Evolutionary conservation across 345 rosid species (phyloP).

Genomic region (Arabidopsis suecica): DNA sequence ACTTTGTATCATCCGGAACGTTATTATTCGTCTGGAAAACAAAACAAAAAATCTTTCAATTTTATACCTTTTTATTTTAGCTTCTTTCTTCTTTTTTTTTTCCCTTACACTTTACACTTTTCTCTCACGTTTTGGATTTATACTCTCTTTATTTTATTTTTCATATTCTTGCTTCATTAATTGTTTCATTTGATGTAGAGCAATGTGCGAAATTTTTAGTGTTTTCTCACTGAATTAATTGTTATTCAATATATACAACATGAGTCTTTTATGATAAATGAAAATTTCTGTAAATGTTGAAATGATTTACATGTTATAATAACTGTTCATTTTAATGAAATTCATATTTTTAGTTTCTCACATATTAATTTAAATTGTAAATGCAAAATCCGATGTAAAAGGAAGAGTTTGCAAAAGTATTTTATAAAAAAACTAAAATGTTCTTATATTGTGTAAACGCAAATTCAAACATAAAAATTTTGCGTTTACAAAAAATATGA

Average conservation of each 20-base stretch:
- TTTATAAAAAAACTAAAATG: not conserved
- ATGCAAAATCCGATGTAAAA: not conserved
- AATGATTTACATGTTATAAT: no score
- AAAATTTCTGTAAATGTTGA: not conserved
- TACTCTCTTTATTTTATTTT: not conserved
- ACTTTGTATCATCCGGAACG: constrained; percentile 34
- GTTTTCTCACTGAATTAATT: constrained; percentile 1
- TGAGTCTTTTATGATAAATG: not conserved
- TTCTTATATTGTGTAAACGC: not conserved
- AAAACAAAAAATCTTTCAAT: not conserved
- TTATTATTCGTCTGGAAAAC: constrained; percentile 29
- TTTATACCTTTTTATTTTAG: constrained; percentile 24
- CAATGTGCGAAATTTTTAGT: not conserved
- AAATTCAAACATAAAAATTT: not conserved
- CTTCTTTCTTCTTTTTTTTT: not conserved
- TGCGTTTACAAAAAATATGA: no score
- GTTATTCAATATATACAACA: not conserved
- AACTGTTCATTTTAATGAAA: no score
- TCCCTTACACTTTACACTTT: constrained; percentile 1
- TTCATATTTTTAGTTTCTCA: not conserved
- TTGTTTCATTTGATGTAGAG: constrained; percentile 28
- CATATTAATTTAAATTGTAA: no score
- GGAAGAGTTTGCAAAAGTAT: not conserved
- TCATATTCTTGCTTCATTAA: constrained; percentile 3
- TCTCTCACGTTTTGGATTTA: constrained; percentile 27